Evolutionary conservation across 2,329 filamentous ascomycete species (phyloP).

Genomic region (Epichloe coenophiala): DNA sequence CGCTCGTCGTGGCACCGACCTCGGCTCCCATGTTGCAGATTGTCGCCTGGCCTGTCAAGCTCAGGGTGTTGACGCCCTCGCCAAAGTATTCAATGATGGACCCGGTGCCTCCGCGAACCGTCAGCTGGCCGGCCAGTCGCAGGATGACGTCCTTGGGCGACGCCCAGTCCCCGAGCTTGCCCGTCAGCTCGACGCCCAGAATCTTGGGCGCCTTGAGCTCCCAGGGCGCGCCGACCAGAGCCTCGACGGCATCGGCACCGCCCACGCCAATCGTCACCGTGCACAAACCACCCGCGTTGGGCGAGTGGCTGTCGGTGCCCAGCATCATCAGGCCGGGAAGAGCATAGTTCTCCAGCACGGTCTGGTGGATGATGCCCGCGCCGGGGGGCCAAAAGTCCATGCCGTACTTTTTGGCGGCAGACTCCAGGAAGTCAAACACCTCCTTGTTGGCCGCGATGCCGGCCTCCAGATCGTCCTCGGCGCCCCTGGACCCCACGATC

Average conservation of each 20-base stretch:
- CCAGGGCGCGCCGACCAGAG: constrained; percentile 91
- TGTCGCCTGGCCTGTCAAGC: constrained; percentile 87
- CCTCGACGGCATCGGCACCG: constrained; percentile 93
- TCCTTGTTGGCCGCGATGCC: constrained; percentile 90
- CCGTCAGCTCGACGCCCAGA: constrained; percentile 71
- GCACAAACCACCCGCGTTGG: constrained; percentile 88
- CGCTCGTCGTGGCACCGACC: constrained; percentile 87
- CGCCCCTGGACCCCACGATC: constrained; percentile 90
- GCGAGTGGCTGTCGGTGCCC: constrained; percentile 92
- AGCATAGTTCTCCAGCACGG: constrained; percentile 93
- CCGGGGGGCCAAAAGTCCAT: constrained; percentile 95
- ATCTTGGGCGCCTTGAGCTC: constrained; percentile 91
- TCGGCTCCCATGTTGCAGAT: constrained; percentile 82
- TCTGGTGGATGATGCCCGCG: constrained; percentile 94
- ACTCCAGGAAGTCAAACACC: constrained; percentile 95
- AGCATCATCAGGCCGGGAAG: constrained; percentile 98
- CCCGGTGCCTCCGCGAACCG: constrained; percentile 86
- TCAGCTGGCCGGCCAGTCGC: constrained; percentile 74
- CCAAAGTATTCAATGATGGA: constrained; percentile 93
- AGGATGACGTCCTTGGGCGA: constrained; percentile 94
- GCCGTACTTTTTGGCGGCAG: constrained; percentile 77
- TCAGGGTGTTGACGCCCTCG: constrained; percentile 76
- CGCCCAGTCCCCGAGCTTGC: constrained; percentile 78
- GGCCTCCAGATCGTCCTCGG: constrained; percentile 68
- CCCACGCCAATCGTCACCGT: constrained; percentile 95